phyloP scores from a whole-genome alignment of 2,329 filamentous ascomycete genomes.

The Diaporthe eres region DNA sequence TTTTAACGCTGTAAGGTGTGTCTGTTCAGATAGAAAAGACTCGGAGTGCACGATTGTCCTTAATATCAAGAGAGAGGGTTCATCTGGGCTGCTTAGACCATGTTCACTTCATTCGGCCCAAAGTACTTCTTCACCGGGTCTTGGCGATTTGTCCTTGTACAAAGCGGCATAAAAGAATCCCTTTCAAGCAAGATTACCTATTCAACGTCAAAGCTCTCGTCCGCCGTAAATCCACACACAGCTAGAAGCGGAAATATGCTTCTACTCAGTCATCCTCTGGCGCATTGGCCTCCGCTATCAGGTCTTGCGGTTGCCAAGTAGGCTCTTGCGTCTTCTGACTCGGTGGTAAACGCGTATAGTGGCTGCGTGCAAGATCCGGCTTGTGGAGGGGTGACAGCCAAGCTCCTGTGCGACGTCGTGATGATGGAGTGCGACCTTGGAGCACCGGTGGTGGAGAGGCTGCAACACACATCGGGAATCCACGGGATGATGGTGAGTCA shows the following conservation, averaged over 20 bases:
- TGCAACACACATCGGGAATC: background rate
- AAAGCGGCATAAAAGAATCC: background rate
- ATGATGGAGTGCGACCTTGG: slow-evolving; percentile 20
- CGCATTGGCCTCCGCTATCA: background rate
- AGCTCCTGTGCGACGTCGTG: slow-evolving; percentile 24
- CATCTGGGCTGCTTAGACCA: background rate
- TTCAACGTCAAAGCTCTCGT: background rate
- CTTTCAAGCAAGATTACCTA: background rate
- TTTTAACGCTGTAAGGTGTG: background rate
- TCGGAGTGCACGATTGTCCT: too few species aligned
- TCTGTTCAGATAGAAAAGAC: background rate
- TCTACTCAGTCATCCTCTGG: background rate
- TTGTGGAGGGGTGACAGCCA: slow-evolving; percentile 25
- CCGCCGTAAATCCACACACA: too few species aligned
- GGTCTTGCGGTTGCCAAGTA: background rate
- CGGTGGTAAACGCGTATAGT: background rate
- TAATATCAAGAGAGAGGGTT: too few species aligned
- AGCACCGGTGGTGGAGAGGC: background rate
- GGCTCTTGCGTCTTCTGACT: background rate
- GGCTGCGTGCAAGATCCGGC: background rate
- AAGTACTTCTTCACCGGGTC: background rate
- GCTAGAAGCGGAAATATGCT: background rate
- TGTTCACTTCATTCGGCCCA: background rate
- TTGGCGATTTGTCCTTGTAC: too few species aligned
- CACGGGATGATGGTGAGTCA: background rate